phyloP scores from a whole-genome alignment of 1,284 basidiomycete genomes.

The Ustilago crameri region DNA sequence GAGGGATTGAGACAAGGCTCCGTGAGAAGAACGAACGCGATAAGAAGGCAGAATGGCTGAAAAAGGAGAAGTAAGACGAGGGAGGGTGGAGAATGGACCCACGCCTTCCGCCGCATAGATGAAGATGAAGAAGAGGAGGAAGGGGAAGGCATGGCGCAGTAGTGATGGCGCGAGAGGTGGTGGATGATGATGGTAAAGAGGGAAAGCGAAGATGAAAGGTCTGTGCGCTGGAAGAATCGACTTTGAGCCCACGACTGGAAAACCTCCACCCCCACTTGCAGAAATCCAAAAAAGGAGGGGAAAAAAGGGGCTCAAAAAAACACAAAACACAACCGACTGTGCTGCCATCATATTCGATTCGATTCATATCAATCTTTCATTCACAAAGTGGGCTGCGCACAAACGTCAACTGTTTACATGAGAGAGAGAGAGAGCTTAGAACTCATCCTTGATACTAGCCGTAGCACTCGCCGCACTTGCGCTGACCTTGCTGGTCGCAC shows the following conservation, averaged over 20 bases:
- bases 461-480: conserved; percentile 48
- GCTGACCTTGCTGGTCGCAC: conserved; percentile 37
- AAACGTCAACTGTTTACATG: background rate
- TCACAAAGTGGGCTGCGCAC: too few species aligned
- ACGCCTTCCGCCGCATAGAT: conserved; percentile 4
- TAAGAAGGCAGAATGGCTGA: conserved; percentile 7
- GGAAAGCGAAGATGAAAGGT: too few species aligned
- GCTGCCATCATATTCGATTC: background rate
- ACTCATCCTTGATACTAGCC: conserved; percentile 45
- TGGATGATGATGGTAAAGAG: too few species aligned
- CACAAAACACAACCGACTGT: too few species aligned
- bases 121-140: background rate
- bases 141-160: too few species aligned
- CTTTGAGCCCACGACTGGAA: too few species aligned
- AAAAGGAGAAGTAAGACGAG: conserved; percentile 12
- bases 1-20: conserved; percentile 35
- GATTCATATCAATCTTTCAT: conserved; percentile 1
- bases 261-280: too few species aligned
- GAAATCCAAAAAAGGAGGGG: too few species aligned
- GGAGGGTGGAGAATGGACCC: conserved; percentile 4
- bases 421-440: conserved; percentile 16
- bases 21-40: conserved; percentile 30
- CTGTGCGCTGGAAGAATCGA: too few species aligned
- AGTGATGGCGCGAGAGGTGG: too few species aligned
- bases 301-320: too few species aligned